These are phyloP conservation scores for Metschnikowia shivogae DNA, from an alignment of 805 yeast species.

Conservation along the genomic window DNA sequence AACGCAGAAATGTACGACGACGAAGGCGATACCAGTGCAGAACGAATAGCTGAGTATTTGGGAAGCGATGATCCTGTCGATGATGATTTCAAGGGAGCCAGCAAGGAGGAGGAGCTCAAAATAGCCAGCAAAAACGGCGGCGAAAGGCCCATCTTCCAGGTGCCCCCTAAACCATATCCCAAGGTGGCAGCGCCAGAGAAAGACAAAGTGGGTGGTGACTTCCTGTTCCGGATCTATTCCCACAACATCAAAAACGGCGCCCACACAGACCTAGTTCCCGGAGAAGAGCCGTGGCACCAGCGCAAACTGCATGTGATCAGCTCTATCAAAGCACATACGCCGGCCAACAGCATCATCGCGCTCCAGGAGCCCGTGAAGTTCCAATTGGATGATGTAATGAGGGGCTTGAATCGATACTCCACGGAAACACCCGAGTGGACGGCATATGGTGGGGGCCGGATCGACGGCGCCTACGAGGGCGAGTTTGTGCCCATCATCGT, in stretches of 20 bases:
- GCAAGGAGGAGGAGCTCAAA: not conserved
- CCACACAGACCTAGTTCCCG: conserved; percentile 19
- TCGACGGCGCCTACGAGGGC: conserved; percentile 16
- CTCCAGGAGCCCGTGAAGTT: conserved; percentile 18
- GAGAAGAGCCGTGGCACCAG: conserved; percentile 26
- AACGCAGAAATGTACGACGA: conserved; percentile 3
- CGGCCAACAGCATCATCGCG: conserved; percentile 16
- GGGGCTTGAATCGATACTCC: conserved; percentile 11
- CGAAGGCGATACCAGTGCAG: not conserved
- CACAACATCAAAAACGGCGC: conserved; percentile 35
- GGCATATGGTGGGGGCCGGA: conserved; percentile 16
- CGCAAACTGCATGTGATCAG: conserved; percentile 16
- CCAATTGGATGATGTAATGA: conserved; percentile 18
- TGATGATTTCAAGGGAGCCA: not conserved
- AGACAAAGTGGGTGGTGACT: conserved; percentile 9
- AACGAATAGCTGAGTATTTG: not conserved
- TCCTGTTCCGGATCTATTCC: conserved; percentile 31
- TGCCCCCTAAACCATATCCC: conserved; percentile 9
- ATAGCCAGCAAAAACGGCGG: not conserved
- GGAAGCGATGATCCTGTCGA: not conserved
- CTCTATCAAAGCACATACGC: conserved; percentile 20
- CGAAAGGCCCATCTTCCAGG: not conserved
- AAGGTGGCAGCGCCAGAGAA: conserved; percentile 14
- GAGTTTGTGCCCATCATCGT: conserved; percentile 20
- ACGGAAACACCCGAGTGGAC: conserved; percentile 13